Percentiles rank a stretch among this genome's conserved stretches.
These are phyloP conservation scores for Peronospora destructor DNA, from an alignment of 352 stramenopile species.

Conservation along the genomic window DNA sequence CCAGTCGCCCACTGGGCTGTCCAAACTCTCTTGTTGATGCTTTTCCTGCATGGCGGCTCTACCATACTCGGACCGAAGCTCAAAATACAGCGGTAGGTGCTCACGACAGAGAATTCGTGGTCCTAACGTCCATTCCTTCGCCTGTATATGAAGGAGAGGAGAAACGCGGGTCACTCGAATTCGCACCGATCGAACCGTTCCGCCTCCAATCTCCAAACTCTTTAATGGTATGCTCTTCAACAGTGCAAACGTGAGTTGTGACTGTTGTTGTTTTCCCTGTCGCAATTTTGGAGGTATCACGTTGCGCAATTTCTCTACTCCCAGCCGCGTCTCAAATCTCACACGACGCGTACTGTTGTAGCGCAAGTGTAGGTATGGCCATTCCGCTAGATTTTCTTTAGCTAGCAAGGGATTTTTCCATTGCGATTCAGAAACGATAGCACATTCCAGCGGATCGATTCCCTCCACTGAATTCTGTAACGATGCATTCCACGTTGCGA, in stretches of 20 bases:
- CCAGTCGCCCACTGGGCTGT: slow-evolving; percentile 10
- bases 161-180: slow-evolving; percentile 46
- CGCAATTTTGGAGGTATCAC: slow-evolving; percentile 2
- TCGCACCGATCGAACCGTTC: slow-evolving; percentile 54
- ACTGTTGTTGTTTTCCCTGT: slow-evolving; percentile 14
- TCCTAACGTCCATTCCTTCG: slow-evolving; percentile 53
- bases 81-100: slow-evolving; percentile 42
- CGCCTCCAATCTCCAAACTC: slow-evolving; percentile 51
- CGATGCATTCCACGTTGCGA: slow-evolving; percentile 59
- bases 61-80: slow-evolving; percentile 35
- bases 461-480: slow-evolving; percentile 60
- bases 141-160: slow-evolving; percentile 54
- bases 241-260: slow-evolving; percentile 37
- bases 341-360: slow-evolving; percentile 65
- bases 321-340: slow-evolving; percentile 33
- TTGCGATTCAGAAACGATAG: slow-evolving; percentile 26
- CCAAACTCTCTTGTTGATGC: slow-evolving; percentile 7
- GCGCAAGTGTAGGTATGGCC: slow-evolving; percentile 54
- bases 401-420: slow-evolving; percentile 48
- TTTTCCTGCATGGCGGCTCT: slow-evolving; percentile 16
- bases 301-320: slow-evolving; percentile 36
- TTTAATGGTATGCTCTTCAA: slow-evolving; percentile 61
- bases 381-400: slow-evolving; percentile 42
- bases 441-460: slow-evolving; percentile 59
- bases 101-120: slow-evolving; percentile 64